These are phyloP conservation scores for Avena insularis DNA, from an alignment of 176 grass and related monocot species.

Conservation along the genomic window DNA sequence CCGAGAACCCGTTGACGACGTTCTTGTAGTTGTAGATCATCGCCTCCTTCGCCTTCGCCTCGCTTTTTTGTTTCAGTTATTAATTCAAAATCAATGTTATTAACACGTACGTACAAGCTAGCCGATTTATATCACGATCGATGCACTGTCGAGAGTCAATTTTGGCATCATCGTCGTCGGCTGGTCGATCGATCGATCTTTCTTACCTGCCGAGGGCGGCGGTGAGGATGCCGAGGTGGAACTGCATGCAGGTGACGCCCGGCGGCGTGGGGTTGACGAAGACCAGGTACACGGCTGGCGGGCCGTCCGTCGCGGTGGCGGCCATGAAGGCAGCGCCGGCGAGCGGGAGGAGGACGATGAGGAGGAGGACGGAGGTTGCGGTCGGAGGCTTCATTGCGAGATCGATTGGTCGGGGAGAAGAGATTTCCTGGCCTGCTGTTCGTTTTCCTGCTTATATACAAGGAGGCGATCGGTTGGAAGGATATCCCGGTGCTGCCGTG, in stretches of 20 bases:
- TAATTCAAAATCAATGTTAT: neutral
- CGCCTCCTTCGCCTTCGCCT: constrained; percentile 65
- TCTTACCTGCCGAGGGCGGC: constrained; percentile 49
- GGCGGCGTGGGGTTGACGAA: constrained; percentile 36
- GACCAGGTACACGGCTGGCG: constrained; percentile 38
- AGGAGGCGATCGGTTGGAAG: neutral
- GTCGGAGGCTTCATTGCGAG: constrained; percentile 30
- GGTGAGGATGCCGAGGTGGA: constrained; percentile 59
- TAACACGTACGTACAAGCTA: neutral
- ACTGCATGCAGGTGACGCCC: constrained; percentile 29
- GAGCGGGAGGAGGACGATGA: neutral
- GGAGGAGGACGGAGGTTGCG: neutral
- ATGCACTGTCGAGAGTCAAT: too few species aligned
- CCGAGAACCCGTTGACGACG: constrained; percentile 78
- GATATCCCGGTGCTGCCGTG: neutral
- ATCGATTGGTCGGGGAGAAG: neutral
- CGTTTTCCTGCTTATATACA: neutral
- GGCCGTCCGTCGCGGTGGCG: neutral
- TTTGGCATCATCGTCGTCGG: too few species aligned
- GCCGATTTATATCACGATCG: too few species aligned
- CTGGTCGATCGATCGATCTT: too few species aligned
- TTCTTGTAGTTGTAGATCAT: constrained; percentile 80
- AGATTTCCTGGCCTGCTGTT: neutral
- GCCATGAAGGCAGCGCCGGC: neutral
- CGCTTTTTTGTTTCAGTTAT: constrained; percentile 32